A percentile compares a stretch with the other conserved stretches of the same genome.
These are phyloP conservation scores for Penicillium polonicum DNA, from an alignment of 2,329 filamentous ascomycete species.

Conservation along the genomic window DNA sequence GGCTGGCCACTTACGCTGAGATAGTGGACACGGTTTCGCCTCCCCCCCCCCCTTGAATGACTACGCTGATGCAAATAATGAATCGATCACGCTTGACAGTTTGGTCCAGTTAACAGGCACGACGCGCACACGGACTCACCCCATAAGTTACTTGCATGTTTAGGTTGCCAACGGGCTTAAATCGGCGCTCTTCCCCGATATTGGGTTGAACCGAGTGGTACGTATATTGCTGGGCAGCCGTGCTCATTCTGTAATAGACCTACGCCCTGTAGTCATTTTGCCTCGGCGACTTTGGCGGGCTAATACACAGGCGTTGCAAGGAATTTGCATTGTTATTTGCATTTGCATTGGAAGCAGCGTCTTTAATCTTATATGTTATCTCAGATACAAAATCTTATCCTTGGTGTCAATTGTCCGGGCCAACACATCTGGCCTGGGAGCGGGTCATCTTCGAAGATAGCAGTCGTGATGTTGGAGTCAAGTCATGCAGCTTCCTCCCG, in stretches of 20 bases:
- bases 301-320: slow-evolving; percentile 12
- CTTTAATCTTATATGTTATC: not conserved
- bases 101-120: not conserved
- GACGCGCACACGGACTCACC: not conserved
- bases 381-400: too few relatives aligned
- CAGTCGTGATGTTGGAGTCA: slow-evolving; percentile 22
- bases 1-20: slow-evolving; percentile 32
- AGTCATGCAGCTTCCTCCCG: slow-evolving; percentile 26
- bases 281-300: slow-evolving; percentile 32
- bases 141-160: not conserved
- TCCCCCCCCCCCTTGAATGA: slow-evolving; percentile 38
- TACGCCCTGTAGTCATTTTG: slow-evolving; percentile 41
- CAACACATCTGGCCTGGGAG: slow-evolving; percentile 41
- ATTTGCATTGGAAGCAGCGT: not conserved
- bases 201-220: not conserved
- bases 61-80: slow-evolving; percentile 33
- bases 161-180: not conserved
- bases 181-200: not conserved
- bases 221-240: not conserved
- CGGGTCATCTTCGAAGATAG: slow-evolving; percentile 43
- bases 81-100: slow-evolving; percentile 16
- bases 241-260: slow-evolving; percentile 33
- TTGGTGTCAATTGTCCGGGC: slow-evolving; percentile 20
- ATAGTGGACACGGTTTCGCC: slow-evolving; percentile 32
- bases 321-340: not conserved